Evolutionary conservation across 352 stramenopile genomes (phyloP).

Genomic region (Bremia lactucae): DNA sequence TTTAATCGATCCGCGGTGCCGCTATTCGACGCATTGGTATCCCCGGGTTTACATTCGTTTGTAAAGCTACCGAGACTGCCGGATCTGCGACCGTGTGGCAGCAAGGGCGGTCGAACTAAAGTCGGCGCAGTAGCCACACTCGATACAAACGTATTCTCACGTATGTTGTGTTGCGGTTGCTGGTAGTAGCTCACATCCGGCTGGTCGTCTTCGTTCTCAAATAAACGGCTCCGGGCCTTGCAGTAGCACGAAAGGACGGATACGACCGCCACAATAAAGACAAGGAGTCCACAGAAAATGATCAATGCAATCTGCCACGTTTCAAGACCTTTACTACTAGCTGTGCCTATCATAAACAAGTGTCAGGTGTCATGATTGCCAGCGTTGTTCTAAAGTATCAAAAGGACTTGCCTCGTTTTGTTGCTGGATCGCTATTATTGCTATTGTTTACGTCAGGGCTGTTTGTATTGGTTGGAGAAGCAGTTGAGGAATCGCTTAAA

Average conservation of each 20-base stretch:
- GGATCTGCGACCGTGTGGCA: constrained; percentile 5
- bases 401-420: background rate
- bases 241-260: constrained; percentile 51
- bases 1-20: constrained; percentile 18
- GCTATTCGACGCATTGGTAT: constrained; percentile 19
- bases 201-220: constrained; percentile 37
- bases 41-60: constrained; percentile 21
- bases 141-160: constrained; percentile 7
- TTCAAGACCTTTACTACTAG: constrained; percentile 16
- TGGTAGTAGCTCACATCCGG: constrained; percentile 35
- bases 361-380: background rate
- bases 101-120: constrained; percentile 6
- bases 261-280: constrained; percentile 38
- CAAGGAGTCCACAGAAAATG: constrained; percentile 40
- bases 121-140: constrained; percentile 7
- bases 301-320: constrained; percentile 51
- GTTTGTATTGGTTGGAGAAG: too few relatives aligned
- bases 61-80: constrained; percentile 14
- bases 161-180: constrained; percentile 14
- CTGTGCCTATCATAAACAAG: background rate
- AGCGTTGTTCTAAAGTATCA: background rate
- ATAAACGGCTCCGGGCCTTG: constrained; percentile 34
- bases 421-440: too few relatives aligned
- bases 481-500: too few relatives aligned
- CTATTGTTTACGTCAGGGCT: too few relatives aligned